phyloP scores from a whole-genome alignment of 2,329 filamentous ascomycete genomes.

The Raffaelea albimanens region DNA sequence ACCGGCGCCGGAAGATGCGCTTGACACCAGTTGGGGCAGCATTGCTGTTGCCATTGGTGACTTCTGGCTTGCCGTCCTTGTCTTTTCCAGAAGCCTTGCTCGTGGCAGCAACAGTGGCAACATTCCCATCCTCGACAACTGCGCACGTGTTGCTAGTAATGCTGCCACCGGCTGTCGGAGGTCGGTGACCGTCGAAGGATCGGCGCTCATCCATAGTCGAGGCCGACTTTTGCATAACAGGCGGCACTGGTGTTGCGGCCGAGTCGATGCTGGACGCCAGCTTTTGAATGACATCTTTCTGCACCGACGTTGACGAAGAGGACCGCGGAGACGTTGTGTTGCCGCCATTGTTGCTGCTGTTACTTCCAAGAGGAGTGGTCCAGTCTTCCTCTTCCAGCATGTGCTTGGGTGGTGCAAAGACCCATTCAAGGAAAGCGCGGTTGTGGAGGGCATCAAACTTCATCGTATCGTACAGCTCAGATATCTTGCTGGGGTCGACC shows the following conservation, averaged over 20 bases:
- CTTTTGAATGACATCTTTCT: slow-evolving; percentile 19
- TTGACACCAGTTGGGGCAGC: slow-evolving; percentile 26
- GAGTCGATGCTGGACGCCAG: neutral
- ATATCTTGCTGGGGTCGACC: slow-evolving; percentile 97
- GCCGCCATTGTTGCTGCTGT: slow-evolving; percentile 20
- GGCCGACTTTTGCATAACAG: neutral
- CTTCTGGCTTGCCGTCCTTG: slow-evolving; percentile 13
- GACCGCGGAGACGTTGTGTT: slow-evolving; percentile 29
- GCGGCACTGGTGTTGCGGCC: neutral
- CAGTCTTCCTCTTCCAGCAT: slow-evolving; percentile 62
- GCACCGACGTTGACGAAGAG: slow-evolving; percentile 1
- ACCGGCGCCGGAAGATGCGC: slow-evolving; percentile 50
- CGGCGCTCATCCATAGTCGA: slow-evolving; percentile 5
- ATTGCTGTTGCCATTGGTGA: slow-evolving; percentile 7
- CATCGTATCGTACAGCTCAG: slow-evolving; percentile 98
- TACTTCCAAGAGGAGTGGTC: slow-evolving; percentile 19
- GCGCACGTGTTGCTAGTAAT: neutral
- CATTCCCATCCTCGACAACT: neutral
- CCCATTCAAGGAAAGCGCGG: slow-evolving; percentile 91
- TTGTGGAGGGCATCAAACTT: slow-evolving; percentile 98
- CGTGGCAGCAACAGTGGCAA: neutral
- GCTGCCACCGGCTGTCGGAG: neutral
- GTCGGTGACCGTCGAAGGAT: slow-evolving; percentile 8
- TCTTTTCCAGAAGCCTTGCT: neutral
- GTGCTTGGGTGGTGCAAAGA: slow-evolving; percentile 77